phyloP scores from a whole-genome alignment of 2,329 filamentous ascomycete genomes.

The Aureobasidium musti region DNA sequence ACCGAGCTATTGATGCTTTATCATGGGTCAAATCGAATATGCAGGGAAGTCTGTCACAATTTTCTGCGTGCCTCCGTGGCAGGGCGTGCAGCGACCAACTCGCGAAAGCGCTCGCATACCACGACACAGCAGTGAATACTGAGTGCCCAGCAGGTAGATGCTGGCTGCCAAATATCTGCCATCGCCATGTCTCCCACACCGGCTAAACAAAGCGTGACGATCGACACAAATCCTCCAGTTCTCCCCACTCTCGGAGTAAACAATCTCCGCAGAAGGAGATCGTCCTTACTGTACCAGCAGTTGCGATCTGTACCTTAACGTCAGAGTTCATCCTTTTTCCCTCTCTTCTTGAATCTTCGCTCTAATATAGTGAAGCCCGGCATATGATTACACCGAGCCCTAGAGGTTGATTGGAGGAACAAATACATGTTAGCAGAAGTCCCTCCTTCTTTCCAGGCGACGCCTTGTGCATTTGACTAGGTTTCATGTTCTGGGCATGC shows the following conservation, averaged over 20 bases:
- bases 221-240: background rate
- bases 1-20: background rate
- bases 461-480: background rate
- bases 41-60: background rate
- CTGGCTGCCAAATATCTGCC: background rate
- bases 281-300: background rate
- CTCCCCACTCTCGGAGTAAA: constrained; percentile 6
- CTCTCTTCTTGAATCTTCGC: background rate
- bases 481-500: background rate
- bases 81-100: background rate
- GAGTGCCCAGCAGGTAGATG: background rate
- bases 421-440: background rate
- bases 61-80: background rate
- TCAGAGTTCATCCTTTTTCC: background rate
- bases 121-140: background rate
- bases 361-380: background rate
- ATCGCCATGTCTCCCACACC: background rate
- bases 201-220: background rate
- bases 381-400: background rate
- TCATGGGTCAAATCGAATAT: background rate
- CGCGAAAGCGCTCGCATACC: background rate
- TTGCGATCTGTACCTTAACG: background rate
- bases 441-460: background rate
- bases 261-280: background rate
- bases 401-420: constrained; percentile 15